Base-by-base conservation (phyloP, 768 basidiomycete genomes). In the Termitomyces heimii region DNA sequence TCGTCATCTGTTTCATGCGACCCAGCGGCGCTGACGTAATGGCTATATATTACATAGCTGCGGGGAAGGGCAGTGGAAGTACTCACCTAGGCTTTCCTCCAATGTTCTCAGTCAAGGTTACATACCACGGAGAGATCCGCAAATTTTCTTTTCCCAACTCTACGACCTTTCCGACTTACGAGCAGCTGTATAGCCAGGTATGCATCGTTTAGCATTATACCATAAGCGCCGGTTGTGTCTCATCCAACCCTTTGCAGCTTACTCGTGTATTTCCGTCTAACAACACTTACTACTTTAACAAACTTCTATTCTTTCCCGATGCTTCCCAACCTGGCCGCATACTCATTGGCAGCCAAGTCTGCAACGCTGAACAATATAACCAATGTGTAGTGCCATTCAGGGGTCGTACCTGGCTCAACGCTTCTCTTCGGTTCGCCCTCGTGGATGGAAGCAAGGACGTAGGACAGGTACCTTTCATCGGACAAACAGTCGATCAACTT, bases 81-180 rank as follows among this genome's bases (percentile, higher is more conserved):
- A 62, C 56, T 62, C 59, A 55, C 60, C 59, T 62, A 39, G 37
- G 37, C 66, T 61, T 62, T 54, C 46, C 62, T 62, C 70, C 75
- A 72, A 85, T 86, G 82, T 89, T 90, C 75, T 82, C 82, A 56
- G 80, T 91, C 66, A 92, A 92, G 71, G 88, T 84, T n/a, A 87
- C 86, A 22, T 90, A 89, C 68, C 74, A 79, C 54, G 72, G 73
- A 31, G 86, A 91, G 68, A 88, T 82, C 56, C 82, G 89, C 64
- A 88, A 81, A 63, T 77, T 88, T 62, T 72, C 80, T 3, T 88
- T 89, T 61, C 60, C 74, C 18, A 74, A 77, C 6, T 69, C 68
- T n/a, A 65, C 70, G 40, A 63, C 72, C 18, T 89, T 92, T 64
- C 89, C 89, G 45, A 70, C 82, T 1, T 89, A 81, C 65, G 70